Percentiles rank a stretch among this genome's conserved stretches.
Evolutionary conservation across 208 protist genomes (phyloP).

Genomic region (Trypanosoma mega): DNA sequence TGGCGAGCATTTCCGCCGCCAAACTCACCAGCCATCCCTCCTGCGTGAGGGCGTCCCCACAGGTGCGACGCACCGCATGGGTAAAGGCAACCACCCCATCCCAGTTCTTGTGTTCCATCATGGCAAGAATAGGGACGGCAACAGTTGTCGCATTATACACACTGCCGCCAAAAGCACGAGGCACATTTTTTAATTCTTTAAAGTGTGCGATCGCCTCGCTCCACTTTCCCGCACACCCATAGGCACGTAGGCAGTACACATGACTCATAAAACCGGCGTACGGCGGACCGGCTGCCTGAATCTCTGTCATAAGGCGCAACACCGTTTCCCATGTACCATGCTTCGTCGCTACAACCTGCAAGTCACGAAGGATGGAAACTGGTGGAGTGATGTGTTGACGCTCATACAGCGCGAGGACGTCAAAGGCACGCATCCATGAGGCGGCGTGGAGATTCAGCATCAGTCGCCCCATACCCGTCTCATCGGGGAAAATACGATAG

Average conservation of each 20-base stretch:
- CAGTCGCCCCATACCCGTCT: conserved; percentile 40
- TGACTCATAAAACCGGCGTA: conserved; percentile 68
- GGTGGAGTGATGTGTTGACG: conserved; percentile 21
- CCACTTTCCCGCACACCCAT: conserved; percentile 43
- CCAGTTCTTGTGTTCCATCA: conserved; percentile 58
- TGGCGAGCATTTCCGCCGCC: conserved; percentile 20
- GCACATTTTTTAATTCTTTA: conserved; percentile 16
- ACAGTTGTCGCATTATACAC: conserved; percentile 70
- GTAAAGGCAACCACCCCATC: conserved; percentile 32
- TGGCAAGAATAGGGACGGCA: conserved; percentile 53
- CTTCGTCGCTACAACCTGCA: conserved; percentile 72
- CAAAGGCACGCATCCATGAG: conserved; percentile 73
- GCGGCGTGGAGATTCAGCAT: conserved; percentile 62
- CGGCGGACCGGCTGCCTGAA: conserved; percentile 29
- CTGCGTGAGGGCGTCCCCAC: conserved; percentile 12
- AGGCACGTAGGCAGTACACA: conserved; percentile 76
- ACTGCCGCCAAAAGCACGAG: conserved; percentile 10
- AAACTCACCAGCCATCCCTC: conserved; percentile 19
- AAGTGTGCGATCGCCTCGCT: conserved; percentile 17
- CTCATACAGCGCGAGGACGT: conserved; percentile 41
- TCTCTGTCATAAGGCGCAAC: conserved; percentile 37
- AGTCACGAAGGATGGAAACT: conserved; percentile 44
- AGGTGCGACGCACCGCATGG: conserved; percentile 11
- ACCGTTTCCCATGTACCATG: conserved; percentile 64
- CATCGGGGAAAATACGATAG: conserved; percentile 43